Evolutionary conservation across 257 asterid genomes (phyloP), one percentile per base, ranked within the genome.

Genomic region (Scutellaria baicalensis): DNA sequence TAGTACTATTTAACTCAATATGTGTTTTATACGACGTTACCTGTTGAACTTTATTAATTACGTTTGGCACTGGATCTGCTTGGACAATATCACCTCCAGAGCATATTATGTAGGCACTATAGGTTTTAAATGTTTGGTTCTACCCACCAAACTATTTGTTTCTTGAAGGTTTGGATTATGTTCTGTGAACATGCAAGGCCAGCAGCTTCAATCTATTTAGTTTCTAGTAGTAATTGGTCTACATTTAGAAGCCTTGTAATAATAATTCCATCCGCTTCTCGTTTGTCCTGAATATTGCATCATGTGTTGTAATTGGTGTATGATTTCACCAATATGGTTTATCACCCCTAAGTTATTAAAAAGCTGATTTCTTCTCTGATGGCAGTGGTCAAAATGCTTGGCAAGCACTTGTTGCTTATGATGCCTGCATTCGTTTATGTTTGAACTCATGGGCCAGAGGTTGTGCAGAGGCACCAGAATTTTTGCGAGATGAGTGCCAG

Each of bases 371-470:
- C 23, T 54, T 63, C 74, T 75, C 50, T 59, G 60, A 71, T 66
- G 62, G 68, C 95, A 91, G 95, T 62, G 86, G 86, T 61, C 97
- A 89, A 78, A 89, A 86, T 64, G 95, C 95, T 48, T 91, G 94
- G 91, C 99, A 93, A 84, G 84, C 85, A 36, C 86, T 93, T 77
- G 82, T 93, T 72, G 89, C 99, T 61, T 93, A 93, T 79, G 99
- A 93, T 82, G 97, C 99, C 35, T 93, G 97, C 77, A 78, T 91
- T 44, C 91, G 97, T 31, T 70, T 93, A 73, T 93, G 97, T 80
- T 81, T 93, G 52, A 89, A 93, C 71, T 89, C 96, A 61, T 93
- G 99, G 99, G 95, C 94, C 52, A 91, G 99, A 84, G 91, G 95
- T 39, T 87, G 88, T 74, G 75, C 85, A 38, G 96, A 89, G 85